Evolutionary conservation across 768 basidiomycete species (phyloP).

Genomic region (Boletus tylopilopsis): DNA sequence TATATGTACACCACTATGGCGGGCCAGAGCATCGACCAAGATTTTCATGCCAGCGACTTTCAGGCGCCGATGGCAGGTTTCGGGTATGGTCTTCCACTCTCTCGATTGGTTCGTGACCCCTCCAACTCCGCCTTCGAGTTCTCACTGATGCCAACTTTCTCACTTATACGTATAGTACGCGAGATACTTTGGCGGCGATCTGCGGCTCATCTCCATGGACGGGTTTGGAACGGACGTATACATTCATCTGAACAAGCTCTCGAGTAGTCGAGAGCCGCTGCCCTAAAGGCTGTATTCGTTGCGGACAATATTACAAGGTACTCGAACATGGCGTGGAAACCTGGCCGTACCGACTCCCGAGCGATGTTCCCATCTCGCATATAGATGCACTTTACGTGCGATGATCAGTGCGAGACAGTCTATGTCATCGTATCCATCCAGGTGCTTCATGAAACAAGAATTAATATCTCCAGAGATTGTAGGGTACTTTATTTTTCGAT

Average conservation of each 20-base stretch:
- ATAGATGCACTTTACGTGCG: not conserved
- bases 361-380: not conserved
- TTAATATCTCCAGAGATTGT: not conserved
- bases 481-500: constrained; percentile 4
- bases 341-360: not conserved
- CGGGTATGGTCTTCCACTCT: constrained; percentile 91
- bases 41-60: constrained; percentile 81
- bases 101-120: constrained; percentile 67
- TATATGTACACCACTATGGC: constrained; percentile 95
- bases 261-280: constrained; percentile 38
- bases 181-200: constrained; percentile 91
- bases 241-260: constrained; percentile 84
- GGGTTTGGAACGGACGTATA: constrained; percentile 96
- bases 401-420: not conserved
- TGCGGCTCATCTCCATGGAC: constrained; percentile 95
- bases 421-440: constrained; percentile 2
- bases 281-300: constrained; percentile 9
- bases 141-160: not conserved
- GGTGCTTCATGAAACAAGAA: not conserved
- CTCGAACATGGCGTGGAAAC: not conserved
- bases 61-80: constrained; percentile 99
- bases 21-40: constrained; percentile 66
- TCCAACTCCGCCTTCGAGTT: constrained; percentile 67
- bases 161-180: constrained; percentile 58
- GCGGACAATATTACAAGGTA: not conserved